Evolutionary conservation across 1,139 yeast species (phyloP).

Genomic region (Entelexis paramagnoliae): DNA sequence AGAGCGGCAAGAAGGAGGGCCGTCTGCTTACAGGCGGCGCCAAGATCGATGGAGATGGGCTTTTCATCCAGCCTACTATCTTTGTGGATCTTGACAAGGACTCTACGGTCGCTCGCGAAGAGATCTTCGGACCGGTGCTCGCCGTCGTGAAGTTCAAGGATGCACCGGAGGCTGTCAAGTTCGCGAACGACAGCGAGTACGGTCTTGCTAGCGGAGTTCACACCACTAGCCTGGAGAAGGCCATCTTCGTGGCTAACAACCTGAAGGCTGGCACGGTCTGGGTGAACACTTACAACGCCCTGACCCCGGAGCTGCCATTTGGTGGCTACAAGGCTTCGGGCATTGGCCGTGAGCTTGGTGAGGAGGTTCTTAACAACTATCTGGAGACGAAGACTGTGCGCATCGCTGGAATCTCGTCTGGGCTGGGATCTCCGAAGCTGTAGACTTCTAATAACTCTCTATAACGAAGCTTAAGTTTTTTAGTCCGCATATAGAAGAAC

Average conservation of each 20-base stretch:
- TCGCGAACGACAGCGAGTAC: conserved; percentile 65
- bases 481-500: not conserved
- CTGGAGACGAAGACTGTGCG: conserved; percentile 67
- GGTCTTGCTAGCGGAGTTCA: conserved; percentile 84
- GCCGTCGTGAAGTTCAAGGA: conserved; percentile 63
- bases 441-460: not conserved
- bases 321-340: conserved; percentile 87
- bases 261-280: conserved; percentile 75
- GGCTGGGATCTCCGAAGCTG: conserved; percentile 18
- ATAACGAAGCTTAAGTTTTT: too few species aligned
- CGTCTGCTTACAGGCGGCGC: conserved; percentile 64
- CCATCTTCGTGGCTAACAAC: conserved; percentile 53
- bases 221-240: conserved; percentile 51
- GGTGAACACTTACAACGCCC: conserved; percentile 74
- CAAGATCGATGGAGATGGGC: conserved; percentile 47
- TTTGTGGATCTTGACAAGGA: conserved; percentile 59
- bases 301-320: conserved; percentile 65
- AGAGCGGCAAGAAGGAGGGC: conserved; percentile 64
- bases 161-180: conserved; percentile 55
- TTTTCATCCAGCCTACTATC: conserved; percentile 68
- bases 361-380: conserved; percentile 73
- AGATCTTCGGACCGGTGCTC: conserved; percentile 81
- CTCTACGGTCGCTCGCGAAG: conserved; percentile 65
- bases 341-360: conserved; percentile 88
- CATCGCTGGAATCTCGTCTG: conserved; percentile 23